phyloP scores from a whole-genome alignment of 441 rosid species.

The Biscutella laevigata region DNA sequence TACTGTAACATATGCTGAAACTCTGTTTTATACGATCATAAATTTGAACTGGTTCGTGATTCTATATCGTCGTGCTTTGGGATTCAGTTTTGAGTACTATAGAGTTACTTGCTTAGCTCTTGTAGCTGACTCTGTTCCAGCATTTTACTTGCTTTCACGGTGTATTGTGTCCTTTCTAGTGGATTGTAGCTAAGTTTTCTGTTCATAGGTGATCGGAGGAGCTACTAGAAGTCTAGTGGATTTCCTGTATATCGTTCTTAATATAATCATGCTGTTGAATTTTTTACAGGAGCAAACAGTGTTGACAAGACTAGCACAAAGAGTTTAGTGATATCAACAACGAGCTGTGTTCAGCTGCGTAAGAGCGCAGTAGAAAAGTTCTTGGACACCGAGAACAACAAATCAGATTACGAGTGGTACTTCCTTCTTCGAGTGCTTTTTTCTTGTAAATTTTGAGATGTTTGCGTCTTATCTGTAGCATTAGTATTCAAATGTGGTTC shows the following conservation, averaged over 20 bases:
- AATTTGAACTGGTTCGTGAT: not conserved
- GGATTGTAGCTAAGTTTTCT: too few species aligned
- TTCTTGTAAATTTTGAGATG: not conserved
- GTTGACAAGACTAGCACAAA: not conserved
- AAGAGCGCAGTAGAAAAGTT: slow-evolving; percentile 59
- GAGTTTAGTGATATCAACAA: slow-evolving; percentile 22
- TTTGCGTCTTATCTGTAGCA: too few species aligned
- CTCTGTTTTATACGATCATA: not conserved
- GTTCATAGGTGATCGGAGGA: not conserved
- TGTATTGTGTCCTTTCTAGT: not conserved
- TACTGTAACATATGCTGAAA: not conserved
- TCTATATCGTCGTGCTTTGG: not conserved
- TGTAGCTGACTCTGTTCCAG: not conserved
- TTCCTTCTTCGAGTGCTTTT: not conserved
- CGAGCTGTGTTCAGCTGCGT: slow-evolving; percentile 31
- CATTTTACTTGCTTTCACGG: not conserved
- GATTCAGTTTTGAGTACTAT: not conserved
- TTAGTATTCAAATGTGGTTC: too few species aligned
- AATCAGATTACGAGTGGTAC: slow-evolving; percentile 83
- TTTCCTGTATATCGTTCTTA: not conserved
- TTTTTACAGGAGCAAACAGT: slow-evolving; percentile 30
- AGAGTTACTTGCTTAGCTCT: not conserved
- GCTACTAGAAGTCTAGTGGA: not conserved
- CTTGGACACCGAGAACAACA: slow-evolving; percentile 64
- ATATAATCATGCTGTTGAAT: not conserved